phyloP scores from a whole-genome alignment of 768 basidiomycete genomes.

The Dictyophora rubrovolvata region DNA sequence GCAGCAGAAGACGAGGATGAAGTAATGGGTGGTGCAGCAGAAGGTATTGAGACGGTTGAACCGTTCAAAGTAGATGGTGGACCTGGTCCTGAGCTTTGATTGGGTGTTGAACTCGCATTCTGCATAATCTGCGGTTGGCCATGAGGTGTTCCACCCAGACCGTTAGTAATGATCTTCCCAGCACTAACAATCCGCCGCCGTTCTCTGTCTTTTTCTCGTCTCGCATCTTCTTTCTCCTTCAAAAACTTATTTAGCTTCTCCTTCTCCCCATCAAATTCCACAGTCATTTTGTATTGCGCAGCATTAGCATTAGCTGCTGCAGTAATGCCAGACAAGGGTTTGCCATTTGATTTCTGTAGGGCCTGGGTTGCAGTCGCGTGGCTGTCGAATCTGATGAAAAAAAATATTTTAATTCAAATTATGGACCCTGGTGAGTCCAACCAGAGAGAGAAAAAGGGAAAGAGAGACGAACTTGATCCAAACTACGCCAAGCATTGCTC shows the following conservation, averaged over 20 bases:
- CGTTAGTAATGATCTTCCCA: slow-evolving; percentile 1
- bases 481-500: slow-evolving; percentile 73
- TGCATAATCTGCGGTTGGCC: slow-evolving; percentile 4
- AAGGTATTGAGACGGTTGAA: background rate
- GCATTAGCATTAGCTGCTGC: slow-evolving; percentile 22
- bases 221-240: slow-evolving; percentile 50
- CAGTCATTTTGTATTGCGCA: slow-evolving; percentile 56
- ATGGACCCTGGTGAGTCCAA: background rate
- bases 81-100: background rate
- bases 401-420: background rate
- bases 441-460: slow-evolving; percentile 1
- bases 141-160: background rate
- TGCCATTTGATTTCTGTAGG: slow-evolving; percentile 56
- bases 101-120: background rate
- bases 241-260: slow-evolving; percentile 51
- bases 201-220: slow-evolving; percentile 38
- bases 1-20: background rate
- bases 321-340: slow-evolving; percentile 39
- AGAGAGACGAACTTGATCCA: slow-evolving; percentile 46
- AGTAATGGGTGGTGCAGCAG: background rate
- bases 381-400: slow-evolving; percentile 20
- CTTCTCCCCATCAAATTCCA: slow-evolving; percentile 74
- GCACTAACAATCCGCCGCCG: slow-evolving; percentile 21
- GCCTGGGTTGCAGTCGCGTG: slow-evolving; percentile 64
- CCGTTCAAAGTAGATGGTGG: slow-evolving; percentile 2